Evolutionary conservation across 148 eudicot genomes (phyloP), one percentile per base, ranked within the genome.

Genomic region (Vaccinium myrtillus): DNA sequence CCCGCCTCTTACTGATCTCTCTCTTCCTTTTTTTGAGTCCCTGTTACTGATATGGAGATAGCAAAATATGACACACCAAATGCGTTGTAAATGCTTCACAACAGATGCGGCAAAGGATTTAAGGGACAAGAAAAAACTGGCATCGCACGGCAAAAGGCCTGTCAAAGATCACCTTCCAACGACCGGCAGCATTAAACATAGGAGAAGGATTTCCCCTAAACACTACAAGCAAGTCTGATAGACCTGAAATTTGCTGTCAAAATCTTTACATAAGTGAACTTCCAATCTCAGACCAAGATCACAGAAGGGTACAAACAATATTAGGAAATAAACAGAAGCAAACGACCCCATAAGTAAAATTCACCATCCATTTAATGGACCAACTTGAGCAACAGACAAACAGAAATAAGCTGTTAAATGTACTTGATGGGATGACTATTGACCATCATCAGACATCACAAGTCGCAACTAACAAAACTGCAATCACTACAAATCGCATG

Each of bases 361-460:
- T n/a, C 23, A n/a, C 30, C n/a, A 65, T 30, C 46, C 25, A 71
- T 32, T 2, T 30, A 71, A 27, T 32, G 36, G 77, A 4, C 19
- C 48, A 7, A 36, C 1, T 6, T 0, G 51, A 16, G 77, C 50
- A 43, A 43, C 50, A 39, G 30, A 51, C 5, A 6, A 14, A 54
- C 32, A 51, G 19, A 15, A 19, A 53, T 48, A 15, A 54, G 55
- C 59, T 30, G 63, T 14, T 53, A 78, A 25, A 78, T 30, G 63
- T 30, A 78, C 63, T 53, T 54, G 65, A 78, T 53, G 74, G 30
- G 63, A 78, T 23, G 5, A 78, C 19, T 7, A 27, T 12, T 63
- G 2, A 78, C 81, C 49, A 77, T n/a, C 81, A 49, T 27, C 81
- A n/a, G 43, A 79, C 12, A 79, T 79, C 69, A 55, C 21, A 55